phyloP scores from a whole-genome alignment of 768 basidiomycete genomes.

The Heimioporus sp. region DNA sequence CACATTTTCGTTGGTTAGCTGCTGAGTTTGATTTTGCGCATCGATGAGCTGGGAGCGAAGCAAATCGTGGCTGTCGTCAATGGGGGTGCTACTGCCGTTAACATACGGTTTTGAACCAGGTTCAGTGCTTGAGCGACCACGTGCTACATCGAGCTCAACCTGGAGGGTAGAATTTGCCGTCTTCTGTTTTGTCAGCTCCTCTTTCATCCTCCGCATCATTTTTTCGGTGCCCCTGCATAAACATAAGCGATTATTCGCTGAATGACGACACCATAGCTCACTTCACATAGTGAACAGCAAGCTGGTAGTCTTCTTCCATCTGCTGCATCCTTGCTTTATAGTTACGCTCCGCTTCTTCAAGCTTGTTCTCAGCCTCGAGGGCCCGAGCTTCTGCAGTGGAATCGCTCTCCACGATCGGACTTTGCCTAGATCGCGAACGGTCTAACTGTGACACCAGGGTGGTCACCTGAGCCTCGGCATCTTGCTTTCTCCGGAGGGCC shows the following conservation, averaged over 20 bases:
- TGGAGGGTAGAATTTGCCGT: conserved; percentile 75
- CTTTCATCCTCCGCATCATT: conserved; percentile 96
- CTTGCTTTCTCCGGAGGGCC: conserved; percentile 62
- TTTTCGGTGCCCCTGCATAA: conserved; percentile 86
- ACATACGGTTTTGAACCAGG: conserved; percentile 48
- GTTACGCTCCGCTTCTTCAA: conserved; percentile 73
- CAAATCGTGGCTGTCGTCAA: conserved; percentile 65
- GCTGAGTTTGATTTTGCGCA: conserved; percentile 72
- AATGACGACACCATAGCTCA: conserved; percentile 40
- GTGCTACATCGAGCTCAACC: conserved; percentile 71
- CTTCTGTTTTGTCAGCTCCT: conserved; percentile 92
- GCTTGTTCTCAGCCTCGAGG: conserved; percentile 70
- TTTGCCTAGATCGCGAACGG: conserved; percentile 55
- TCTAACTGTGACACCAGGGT: conserved; percentile 68
- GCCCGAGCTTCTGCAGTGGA: conserved; percentile 45
- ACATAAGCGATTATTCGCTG: conserved; percentile 14
- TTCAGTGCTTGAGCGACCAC: conserved; percentile 56
- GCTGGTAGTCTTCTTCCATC: conserved; percentile 93
- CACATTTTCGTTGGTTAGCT: conserved; percentile 69
- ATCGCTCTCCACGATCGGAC: conserved; percentile 43
- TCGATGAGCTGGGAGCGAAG: conserved; percentile 74
- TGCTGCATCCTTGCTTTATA: conserved; percentile 82
- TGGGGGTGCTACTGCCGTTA: conserved; percentile 80
- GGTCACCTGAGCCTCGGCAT: conserved; percentile 69
- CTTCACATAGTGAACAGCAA: conserved; percentile 98